Evolutionary conservation across 139 green algal genomes (phyloP).

Genomic region (Zygnema circumcarinatum): DNA sequence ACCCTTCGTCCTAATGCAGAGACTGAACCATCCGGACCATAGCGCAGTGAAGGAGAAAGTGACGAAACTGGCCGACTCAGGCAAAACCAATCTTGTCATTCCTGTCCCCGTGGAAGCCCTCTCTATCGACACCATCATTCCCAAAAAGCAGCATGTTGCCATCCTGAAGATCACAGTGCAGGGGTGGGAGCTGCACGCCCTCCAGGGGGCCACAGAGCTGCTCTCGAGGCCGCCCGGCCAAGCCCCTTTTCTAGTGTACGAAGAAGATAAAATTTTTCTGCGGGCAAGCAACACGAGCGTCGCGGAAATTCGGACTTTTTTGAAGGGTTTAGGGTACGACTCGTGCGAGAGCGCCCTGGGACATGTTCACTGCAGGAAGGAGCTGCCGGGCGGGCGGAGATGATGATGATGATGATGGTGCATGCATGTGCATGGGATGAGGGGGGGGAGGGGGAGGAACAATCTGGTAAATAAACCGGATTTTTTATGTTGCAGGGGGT

Average conservation of each 20-base stretch:
- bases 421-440: too few relatives aligned
- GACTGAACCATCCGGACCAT: not conserved
- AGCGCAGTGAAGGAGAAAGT: not conserved
- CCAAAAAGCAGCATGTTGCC: constrained; percentile 26
- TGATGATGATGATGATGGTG: too few relatives aligned
- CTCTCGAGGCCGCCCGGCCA: not conserved
- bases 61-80: not conserved
- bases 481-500: too few relatives aligned
- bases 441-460: too few relatives aligned
- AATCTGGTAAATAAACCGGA: too few relatives aligned
- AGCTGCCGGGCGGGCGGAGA: too few relatives aligned
- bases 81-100: constrained; percentile 15
- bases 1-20: too few relatives aligned
- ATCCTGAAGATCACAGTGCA: constrained; percentile 35
- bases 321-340: not conserved
- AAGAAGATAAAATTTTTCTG: constrained; percentile 29
- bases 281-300: constrained; percentile 29
- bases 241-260: constrained; percentile 35
- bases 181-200: constrained; percentile 31
- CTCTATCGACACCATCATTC: constrained; percentile 17
- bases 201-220: constrained; percentile 7
- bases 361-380: not conserved
- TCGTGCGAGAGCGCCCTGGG: constrained; percentile 5
- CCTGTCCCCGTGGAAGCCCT: constrained; percentile 32
- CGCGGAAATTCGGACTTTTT: not conserved